Evolutionary conservation across 306 rosid genomes (phyloP).

Genomic region (Fagus sylvatica): DNA sequence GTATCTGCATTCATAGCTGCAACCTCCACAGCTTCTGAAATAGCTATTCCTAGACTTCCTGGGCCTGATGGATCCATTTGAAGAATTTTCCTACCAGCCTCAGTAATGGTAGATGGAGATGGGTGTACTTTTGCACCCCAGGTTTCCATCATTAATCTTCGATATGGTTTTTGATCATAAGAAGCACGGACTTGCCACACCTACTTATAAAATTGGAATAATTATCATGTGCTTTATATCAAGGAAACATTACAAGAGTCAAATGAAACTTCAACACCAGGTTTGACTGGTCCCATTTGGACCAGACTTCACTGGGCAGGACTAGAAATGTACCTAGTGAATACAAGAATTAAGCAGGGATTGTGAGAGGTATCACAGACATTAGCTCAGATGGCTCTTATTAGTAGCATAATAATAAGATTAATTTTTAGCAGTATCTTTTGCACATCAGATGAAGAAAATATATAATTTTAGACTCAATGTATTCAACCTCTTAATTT

Average conservation of each 20-base stretch:
- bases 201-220: conserved; percentile 33
- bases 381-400: background rate
- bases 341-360: background rate
- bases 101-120: conserved; percentile 79
- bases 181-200: conserved; percentile 99
- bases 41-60: conserved; percentile 94
- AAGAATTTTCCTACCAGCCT: conserved; percentile 67
- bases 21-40: conserved; percentile 90
- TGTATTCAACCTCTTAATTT: background rate
- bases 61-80: conserved; percentile 72
- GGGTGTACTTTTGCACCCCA: conserved; percentile 98
- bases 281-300: background rate
- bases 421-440: background rate
- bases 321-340: background rate
- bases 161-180: conserved; percentile 81
- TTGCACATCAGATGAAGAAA: background rate
- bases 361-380: background rate
- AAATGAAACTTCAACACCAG: background rate
- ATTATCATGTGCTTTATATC: background rate
- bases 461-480: background rate
- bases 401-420: background rate
- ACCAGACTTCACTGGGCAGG: background rate
- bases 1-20: conserved; percentile 73
- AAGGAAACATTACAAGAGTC: background rate
- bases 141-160: conserved; percentile 93